Evolutionary conservation across 441 rosid genomes (phyloP).

Genomic region (Eruca vesicaria): DNA sequence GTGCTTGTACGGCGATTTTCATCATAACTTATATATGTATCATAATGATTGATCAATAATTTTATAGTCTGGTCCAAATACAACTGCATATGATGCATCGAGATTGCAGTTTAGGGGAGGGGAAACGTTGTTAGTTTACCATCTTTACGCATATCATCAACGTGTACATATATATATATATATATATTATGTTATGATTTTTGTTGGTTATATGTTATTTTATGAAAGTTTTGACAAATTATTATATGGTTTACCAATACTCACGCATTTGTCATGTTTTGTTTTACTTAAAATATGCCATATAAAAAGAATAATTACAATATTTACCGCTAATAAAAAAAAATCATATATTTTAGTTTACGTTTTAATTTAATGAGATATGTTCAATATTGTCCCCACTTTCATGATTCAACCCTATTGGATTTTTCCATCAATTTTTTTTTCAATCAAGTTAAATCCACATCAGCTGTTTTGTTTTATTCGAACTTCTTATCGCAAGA

Average conservation of each 20-base stretch:
- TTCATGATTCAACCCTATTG: too few species aligned
- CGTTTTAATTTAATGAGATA: too few species aligned
- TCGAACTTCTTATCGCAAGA: too few species aligned
- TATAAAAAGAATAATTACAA: too few species aligned
- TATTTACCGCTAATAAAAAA: too few species aligned
- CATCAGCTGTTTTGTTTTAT: too few species aligned
- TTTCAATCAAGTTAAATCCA: too few species aligned
- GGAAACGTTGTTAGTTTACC: conserved; percentile 15
- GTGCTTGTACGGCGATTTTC: conserved; percentile 17
- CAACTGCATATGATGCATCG: conserved; percentile 25
- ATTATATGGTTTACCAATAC: neutral
- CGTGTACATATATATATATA: too few species aligned
- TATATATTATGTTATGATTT: neutral
- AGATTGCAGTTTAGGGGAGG: neutral
- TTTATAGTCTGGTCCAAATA: conserved; percentile 16
- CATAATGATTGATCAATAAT: conserved; percentile 27
- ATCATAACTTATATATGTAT: neutral
- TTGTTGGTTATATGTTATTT: neutral
- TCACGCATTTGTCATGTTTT: conserved; percentile 5
- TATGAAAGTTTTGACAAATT: neutral
- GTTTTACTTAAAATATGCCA: neutral
- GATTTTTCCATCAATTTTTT: too few species aligned
- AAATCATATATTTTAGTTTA: too few species aligned
- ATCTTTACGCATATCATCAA: conserved; percentile 18
- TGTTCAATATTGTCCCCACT: too few species aligned